These are phyloP conservation scores for Adansonia grandidieri DNA, from an alignment of 441 rosid genomes.

Conservation along the genomic window DNA sequence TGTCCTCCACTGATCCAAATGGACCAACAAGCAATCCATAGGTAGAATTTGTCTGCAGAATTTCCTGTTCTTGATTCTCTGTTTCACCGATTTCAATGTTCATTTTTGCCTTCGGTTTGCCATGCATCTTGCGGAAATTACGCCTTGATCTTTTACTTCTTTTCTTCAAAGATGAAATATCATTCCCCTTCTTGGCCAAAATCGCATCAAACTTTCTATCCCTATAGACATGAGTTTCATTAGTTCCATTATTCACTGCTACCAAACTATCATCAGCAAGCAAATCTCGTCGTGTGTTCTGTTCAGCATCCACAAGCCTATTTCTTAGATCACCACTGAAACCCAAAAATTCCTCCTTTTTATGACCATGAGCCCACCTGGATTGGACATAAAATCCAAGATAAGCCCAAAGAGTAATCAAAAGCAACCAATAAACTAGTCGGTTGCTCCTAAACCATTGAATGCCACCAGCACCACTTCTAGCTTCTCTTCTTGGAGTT, in stretches of 20 bases:
- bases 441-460: conserved; percentile 85
- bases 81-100: conserved; percentile 42
- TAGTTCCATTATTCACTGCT: conserved; percentile 47
- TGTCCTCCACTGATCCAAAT: conserved; percentile 81
- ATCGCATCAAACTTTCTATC: conserved; percentile 51
- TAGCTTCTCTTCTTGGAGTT: conserved; percentile 83
- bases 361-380: conserved; percentile 93
- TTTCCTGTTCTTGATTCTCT: conserved; percentile 67
- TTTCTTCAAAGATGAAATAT: conserved; percentile 40
- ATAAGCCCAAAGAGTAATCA: conserved; percentile 91
- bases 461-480: conserved; percentile 50
- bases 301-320: conserved; percentile 40
- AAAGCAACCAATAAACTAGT: conserved; percentile 80
- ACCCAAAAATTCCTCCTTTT: conserved; percentile 67
- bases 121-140: conserved; percentile 47
- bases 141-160: conserved; percentile 53
- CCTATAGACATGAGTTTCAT: conserved; percentile 40
- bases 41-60: conserved; percentile 67
- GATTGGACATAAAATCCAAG: conserved; percentile 96
- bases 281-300: conserved; percentile 49
- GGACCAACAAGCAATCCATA: conserved; percentile 88
- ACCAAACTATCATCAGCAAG: conserved; percentile 53
- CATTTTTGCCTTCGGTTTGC: conserved; percentile 45
- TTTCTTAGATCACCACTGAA: conserved; percentile 58
- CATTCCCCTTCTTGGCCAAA: conserved; percentile 56